Base-by-base conservation (phyloP, 768 basidiomycete species). In the Leucosporidium scottii region DNA sequence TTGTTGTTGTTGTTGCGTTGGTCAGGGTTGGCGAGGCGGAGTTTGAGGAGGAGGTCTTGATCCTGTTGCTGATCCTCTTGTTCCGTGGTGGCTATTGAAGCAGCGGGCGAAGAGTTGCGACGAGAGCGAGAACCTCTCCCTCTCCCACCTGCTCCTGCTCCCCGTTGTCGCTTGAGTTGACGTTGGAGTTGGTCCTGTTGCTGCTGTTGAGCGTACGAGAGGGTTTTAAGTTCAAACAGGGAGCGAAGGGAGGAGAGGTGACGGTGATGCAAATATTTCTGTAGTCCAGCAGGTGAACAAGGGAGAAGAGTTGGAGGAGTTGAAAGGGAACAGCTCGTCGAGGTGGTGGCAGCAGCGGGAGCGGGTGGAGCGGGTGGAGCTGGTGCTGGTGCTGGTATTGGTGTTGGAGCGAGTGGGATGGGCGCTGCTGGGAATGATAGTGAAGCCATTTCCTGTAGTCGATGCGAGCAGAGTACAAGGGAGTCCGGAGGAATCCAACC, bases 201-300 rank as follows among this genome's bases (percentile, higher is more conserved):
- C 28, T 61, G 61, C 50, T 67, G 64, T 30, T 65, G 58, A 1
- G 66, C 58, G 56, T 65, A 60, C 20, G 61, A 28, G 47, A 59
- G 56, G 25, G 64, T 59, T 47, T 67, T 67, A 61, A 65, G 51
- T 44, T 67, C 66, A 66, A 63, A 71, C 4, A 68, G 63, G 25
- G 48, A 51, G 17, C 66, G 70, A 23, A 71, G 66, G 5, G 66
- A 49, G 31, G 60, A 44, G 61, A 71, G 70, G 30, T 71, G 70
- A 4, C 28, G 51, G 21, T 59, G 54, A 9, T 65, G 66, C 49
- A 71, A 51, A 62, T 68, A 71, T 30, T 54, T 54, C 27, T 54
- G 53, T 13, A 54, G 53, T 15, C 39, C 39, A 44, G 34, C 56
- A 59, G 7, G 69, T 17, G 36, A 67, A 61, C 36, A 61, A 25